Evolutionary conservation across 1,284 basidiomycete species (phyloP).

Genomic region (Ganoderma meredithae): DNA sequence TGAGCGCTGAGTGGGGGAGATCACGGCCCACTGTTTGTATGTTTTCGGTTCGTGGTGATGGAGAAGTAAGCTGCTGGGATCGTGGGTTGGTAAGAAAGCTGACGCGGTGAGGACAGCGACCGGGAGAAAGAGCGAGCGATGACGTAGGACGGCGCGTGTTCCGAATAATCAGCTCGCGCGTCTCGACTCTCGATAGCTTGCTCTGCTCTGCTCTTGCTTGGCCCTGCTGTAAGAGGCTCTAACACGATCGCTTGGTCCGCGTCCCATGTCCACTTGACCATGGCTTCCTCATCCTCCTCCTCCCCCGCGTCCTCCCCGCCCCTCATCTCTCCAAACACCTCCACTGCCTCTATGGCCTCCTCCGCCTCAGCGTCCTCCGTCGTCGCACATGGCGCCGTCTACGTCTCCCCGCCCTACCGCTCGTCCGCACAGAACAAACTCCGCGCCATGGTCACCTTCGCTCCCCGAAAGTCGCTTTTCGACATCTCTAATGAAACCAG

Average conservation of each 20-base stretch:
- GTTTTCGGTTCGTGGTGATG: neutral
- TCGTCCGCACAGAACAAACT: slow-evolving; percentile 72
- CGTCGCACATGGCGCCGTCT: slow-evolving; percentile 69
- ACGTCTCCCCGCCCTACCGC: slow-evolving; percentile 78
- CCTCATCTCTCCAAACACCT: slow-evolving; percentile 11
- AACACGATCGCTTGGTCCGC: neutral
- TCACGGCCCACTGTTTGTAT: neutral
- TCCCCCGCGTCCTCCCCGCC: slow-evolving; percentile 8
- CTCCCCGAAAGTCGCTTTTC: slow-evolving; percentile 84
- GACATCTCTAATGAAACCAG: slow-evolving; percentile 82
- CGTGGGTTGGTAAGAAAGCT: neutral
- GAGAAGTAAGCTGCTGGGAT: neutral
- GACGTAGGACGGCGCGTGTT: slow-evolving; percentile 1
- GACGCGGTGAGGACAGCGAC: neutral
- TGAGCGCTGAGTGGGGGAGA: neutral
- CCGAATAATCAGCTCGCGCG: neutral
- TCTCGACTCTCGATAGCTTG: neutral
- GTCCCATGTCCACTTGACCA: slow-evolving; percentile 10
- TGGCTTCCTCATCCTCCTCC: slow-evolving; percentile 21
- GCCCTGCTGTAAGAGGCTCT: neutral
- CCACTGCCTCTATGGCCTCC: slow-evolving; percentile 6
- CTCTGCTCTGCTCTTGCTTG: neutral
- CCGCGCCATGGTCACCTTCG: slow-evolving; percentile 82
- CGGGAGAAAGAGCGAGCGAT: neutral
- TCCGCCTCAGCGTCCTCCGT: slow-evolving; percentile 6